Conservation (phyloP, 2,329 filamentous ascomycete genomes). For the Claviceps quebecensis region DNA sequence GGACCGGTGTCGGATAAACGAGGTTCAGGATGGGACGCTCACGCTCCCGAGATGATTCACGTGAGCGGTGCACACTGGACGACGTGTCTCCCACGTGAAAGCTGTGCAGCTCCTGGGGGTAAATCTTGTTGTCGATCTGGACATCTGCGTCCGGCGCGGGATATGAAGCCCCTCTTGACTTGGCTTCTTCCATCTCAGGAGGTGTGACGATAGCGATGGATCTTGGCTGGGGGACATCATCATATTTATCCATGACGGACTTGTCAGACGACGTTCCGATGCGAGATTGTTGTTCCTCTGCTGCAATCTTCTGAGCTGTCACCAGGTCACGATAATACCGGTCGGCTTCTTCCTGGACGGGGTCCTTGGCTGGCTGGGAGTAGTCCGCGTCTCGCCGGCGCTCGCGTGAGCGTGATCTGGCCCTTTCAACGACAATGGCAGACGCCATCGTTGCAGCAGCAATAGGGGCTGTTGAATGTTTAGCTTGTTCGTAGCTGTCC, state of each 20-base stretch:
- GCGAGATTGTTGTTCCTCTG: constrained; percentile 39
- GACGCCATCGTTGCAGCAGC: constrained; percentile 32
- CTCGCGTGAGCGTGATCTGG: constrained; percentile 21
- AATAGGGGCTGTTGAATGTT: constrained; percentile 34
- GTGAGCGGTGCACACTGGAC: constrained; percentile 25
- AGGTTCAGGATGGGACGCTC: constrained; percentile 46
- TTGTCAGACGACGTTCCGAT: constrained; percentile 32
- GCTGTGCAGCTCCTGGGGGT: constrained; percentile 34
- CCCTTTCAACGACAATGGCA: constrained; percentile 29
- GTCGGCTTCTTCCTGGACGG: constrained; percentile 43
- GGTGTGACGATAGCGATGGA: constrained; percentile 39
- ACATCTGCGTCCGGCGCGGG: constrained; percentile 51
- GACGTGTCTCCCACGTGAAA: constrained; percentile 18
- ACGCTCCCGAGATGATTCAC: constrained; percentile 40
- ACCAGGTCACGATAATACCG: constrained; percentile 41
- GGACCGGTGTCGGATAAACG: constrained; percentile 43
- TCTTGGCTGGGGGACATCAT: constrained; percentile 21
- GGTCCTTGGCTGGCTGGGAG: constrained; percentile 21
- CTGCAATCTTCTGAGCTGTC: constrained; percentile 37
- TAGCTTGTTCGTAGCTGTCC: constrained; percentile 29
- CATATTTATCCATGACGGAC: constrained; percentile 43
- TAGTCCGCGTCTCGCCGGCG: constrained; percentile 18
- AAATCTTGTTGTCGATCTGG: constrained; percentile 43
- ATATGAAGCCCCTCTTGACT: constrained; percentile 30
- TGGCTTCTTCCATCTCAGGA: constrained; percentile 33